Conservation (phyloP, 441 rosid species). For the Melastoma candidum region DNA sequence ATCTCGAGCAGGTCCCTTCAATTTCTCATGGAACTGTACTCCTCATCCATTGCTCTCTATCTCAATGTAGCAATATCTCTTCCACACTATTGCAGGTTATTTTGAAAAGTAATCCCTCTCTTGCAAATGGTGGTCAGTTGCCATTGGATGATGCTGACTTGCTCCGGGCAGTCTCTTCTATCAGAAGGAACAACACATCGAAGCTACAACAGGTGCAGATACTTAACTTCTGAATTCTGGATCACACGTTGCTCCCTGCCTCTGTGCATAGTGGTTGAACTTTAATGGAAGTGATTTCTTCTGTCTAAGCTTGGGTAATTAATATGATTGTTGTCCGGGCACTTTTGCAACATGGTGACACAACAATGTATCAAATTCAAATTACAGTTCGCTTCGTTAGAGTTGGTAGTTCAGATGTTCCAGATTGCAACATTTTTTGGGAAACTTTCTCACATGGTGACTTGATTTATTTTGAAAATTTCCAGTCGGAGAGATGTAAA, state of each 20-base stretch:
- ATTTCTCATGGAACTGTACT: too few relatives aligned
- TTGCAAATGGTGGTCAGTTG: conserved; percentile 22
- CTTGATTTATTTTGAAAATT: conserved; percentile 14
- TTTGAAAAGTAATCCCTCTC: conserved; percentile 27
- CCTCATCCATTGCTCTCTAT: too few relatives aligned
- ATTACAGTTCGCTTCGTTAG: too few relatives aligned
- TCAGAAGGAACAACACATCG: conserved; percentile 39
- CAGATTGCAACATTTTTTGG: background rate
- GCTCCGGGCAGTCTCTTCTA: conserved; percentile 33
- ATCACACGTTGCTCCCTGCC: background rate
- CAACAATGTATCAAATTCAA: too few relatives aligned
- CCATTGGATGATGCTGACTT: conserved; percentile 30
- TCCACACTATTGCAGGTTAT: conserved; percentile 32
- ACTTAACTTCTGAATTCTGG: background rate
- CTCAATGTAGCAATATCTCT: background rate
- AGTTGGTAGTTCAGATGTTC: too few relatives aligned
- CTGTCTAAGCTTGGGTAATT: too few relatives aligned
- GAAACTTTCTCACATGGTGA: conserved; percentile 6
- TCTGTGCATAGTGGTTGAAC: background rate
- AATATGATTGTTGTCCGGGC: background rate
- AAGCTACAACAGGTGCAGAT: conserved; percentile 51
- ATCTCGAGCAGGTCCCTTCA: conserved; percentile 32
- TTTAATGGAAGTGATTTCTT: too few relatives aligned
- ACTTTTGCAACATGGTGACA: too few relatives aligned
- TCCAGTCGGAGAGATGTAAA: conserved; percentile 77